A percentile compares a stretch with the other conserved stretches of the same genome.
Conservation (phyloP, 345 rosid species). For the Populus simonii region DNA sequence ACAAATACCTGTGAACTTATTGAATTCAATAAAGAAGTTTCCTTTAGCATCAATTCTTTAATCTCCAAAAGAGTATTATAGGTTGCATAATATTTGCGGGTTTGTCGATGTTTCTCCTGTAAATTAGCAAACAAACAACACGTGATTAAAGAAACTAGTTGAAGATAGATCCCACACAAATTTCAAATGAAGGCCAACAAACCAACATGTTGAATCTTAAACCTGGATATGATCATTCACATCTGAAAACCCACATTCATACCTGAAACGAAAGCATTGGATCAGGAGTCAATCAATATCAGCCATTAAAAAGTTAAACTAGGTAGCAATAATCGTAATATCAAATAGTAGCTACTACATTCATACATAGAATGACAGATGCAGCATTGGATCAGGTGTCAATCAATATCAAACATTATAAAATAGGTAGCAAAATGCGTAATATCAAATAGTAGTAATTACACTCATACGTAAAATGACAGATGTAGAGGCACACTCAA, state of each 20-base stretch:
- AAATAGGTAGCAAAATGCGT: not conserved
- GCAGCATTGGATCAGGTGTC: no score
- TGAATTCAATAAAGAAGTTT: constrained; percentile 72
- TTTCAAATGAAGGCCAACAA: not conserved
- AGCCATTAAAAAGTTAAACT: not conserved
- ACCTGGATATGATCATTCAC: constrained; percentile 80
- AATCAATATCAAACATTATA: no score
- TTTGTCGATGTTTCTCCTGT: constrained; percentile 77
- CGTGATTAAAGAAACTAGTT: not conserved
- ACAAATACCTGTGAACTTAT: constrained; percentile 67
- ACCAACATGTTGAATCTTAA: constrained; percentile 1
- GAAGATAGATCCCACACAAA: not conserved
- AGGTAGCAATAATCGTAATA: not conserved
- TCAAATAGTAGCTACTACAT: not conserved
- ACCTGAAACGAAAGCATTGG: constrained; percentile 45
- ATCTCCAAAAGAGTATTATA: constrained; percentile 79
- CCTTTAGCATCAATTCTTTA: constrained; percentile 85
- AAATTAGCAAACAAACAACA: constrained; percentile 19
- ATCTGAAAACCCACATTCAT: constrained; percentile 70
- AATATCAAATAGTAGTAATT: not conserved
- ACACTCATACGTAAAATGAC: not conserved
- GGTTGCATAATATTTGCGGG: constrained; percentile 73
- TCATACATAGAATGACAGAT: not conserved
- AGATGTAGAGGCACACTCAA: not conserved
- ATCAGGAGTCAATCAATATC: not conserved